A percentile compares a stretch with the other conserved stretches of the same genome.
phyloP scores from a whole-genome alignment of 768 basidiomycete genomes.

The Trametes villosa region DNA sequence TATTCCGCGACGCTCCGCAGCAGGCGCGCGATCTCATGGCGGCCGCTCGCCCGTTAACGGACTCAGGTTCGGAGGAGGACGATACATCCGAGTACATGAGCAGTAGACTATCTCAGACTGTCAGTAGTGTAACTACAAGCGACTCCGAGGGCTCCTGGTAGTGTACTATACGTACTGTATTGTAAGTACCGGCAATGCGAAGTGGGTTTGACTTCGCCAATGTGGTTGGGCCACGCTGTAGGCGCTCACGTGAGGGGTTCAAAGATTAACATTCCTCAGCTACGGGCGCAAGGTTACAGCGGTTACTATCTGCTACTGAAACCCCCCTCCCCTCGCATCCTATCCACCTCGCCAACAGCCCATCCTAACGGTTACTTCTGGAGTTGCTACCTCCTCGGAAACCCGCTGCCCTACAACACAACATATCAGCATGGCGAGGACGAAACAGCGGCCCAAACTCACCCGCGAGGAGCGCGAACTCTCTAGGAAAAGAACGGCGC shows the following conservation, averaged over 20 bases:
- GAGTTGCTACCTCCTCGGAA: neutral
- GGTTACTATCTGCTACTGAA: too few relatives aligned
- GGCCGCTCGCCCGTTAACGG: neutral
- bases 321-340: too few relatives aligned
- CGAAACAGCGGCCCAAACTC: neutral
- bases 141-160: neutral
- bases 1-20: neutral
- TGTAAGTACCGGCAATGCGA: neutral
- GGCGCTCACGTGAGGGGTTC: too few relatives aligned
- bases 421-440: neutral
- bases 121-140: neutral
- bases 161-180: too few relatives aligned
- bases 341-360: too few relatives aligned
- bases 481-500: neutral
- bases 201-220: neutral
- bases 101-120: neutral
- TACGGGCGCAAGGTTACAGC: too few relatives aligned
- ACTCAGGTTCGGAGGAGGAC: neutral
- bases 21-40: neutral
- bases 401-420: neutral
- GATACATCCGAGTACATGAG: neutral
- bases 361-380: too few relatives aligned
- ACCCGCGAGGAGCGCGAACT: neutral
- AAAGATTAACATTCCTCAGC: too few relatives aligned
- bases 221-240: neutral